Percentiles rank a stretch among this genome's conserved stretches.
These are phyloP conservation scores for Starmerella cellae DNA, from an alignment of 805 yeast species.

Conservation along the genomic window DNA sequence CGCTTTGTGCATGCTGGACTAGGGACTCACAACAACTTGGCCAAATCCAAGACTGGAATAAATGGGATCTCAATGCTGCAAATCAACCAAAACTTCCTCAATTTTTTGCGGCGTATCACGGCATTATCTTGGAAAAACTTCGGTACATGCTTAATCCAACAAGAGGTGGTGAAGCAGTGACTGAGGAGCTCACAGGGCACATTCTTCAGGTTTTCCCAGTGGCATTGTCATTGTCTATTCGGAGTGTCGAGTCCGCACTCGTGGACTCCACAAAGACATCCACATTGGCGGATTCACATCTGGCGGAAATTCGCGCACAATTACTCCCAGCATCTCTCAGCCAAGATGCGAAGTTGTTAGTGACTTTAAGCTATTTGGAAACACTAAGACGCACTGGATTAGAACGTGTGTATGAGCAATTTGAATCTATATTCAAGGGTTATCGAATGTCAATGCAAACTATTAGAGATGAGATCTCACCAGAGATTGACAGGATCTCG, in stretches of 20 bases:
- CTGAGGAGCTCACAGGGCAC: slow-evolving; percentile 1
- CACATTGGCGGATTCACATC: slow-evolving; percentile 11
- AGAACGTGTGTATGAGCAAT: slow-evolving; percentile 30
- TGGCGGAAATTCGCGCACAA: slow-evolving; percentile 16
- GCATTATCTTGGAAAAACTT: slow-evolving; percentile 14
- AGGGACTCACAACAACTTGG: slow-evolving; percentile 35
- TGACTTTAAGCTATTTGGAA: slow-evolving; percentile 43
- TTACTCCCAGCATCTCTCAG: slow-evolving; percentile 34
- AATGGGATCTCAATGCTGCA: background rate
- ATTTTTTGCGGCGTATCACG: slow-evolving; percentile 31
- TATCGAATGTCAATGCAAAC: background rate
- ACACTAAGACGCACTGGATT: slow-evolving; percentile 35
- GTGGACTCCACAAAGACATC: slow-evolving; percentile 19
- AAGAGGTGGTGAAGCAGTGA: slow-evolving; percentile 8
- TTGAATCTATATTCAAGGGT: slow-evolving; percentile 9
- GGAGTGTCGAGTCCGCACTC: slow-evolving; percentile 14
- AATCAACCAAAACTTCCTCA: slow-evolving; percentile 24
- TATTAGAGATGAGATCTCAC: slow-evolving; percentile 6
- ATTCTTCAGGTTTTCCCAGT: slow-evolving; percentile 11
- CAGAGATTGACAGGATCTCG: slow-evolving; percentile 41
- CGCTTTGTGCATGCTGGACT: slow-evolving; percentile 39
- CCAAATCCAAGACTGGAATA: slow-evolving; percentile 30
- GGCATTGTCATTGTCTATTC: slow-evolving; percentile 13
- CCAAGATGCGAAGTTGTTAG: slow-evolving; percentile 38
- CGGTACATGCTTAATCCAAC: slow-evolving; percentile 11